Conservation (phyloP, 73 alveolate genomes). For the Durusdinium trenchii region DNA sequence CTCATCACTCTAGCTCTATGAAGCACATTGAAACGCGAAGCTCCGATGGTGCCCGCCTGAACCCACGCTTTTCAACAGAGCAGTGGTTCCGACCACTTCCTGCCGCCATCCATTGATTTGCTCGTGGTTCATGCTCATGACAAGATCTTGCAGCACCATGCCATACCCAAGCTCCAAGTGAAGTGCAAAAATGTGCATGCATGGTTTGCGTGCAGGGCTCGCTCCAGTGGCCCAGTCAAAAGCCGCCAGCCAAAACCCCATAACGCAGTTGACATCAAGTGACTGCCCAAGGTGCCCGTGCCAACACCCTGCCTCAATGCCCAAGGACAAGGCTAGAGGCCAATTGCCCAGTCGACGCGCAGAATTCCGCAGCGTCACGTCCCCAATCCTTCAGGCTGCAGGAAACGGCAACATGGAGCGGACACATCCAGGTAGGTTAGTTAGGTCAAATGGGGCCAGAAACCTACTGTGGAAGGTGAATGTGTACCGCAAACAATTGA, state of each 20-base stretch:
- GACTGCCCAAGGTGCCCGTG: too few species aligned
- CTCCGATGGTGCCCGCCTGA: neutral
- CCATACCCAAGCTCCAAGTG: too few species aligned
- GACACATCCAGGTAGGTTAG: neutral
- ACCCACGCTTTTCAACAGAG: conserved; percentile 16
- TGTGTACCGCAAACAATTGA: too few species aligned
- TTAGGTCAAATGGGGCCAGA: too few species aligned
- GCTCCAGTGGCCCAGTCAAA: too few species aligned
- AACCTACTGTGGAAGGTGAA: too few species aligned
- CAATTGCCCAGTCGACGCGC: neutral
- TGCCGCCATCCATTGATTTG: neutral
- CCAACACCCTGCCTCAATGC: neutral
- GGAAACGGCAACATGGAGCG: neutral
- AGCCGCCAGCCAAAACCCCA: too few species aligned
- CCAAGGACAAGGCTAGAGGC: neutral
- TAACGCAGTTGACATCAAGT: too few species aligned
- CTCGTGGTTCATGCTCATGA: too few species aligned
- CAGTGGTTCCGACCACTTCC: conserved; percentile 44
- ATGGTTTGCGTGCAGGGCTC: too few species aligned
- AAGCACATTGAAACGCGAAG: neutral
- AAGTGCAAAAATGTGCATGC: too few species aligned
- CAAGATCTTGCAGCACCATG: too few species aligned
- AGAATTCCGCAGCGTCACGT: neutral
- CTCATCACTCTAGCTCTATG: neutral
- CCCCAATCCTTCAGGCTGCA: neutral